Evolutionary conservation across 139 green algal species (phyloP), one percentile per base, ranked within the genome.

Genomic region (Coelastrella sp.): DNA sequence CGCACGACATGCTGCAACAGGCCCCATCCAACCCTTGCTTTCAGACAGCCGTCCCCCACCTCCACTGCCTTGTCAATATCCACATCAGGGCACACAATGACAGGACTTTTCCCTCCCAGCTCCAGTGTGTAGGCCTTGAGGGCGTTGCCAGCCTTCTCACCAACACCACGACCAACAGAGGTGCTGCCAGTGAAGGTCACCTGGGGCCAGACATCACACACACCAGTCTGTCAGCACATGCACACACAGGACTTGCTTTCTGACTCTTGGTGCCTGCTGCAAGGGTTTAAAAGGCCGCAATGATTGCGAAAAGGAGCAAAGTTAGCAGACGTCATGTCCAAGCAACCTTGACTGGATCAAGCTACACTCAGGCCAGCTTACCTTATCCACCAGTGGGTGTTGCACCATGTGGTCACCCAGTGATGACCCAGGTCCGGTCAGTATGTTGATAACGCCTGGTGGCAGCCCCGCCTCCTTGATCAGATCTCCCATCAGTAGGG

Each of bases 101-200:
- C 83, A 11, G 96, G 89, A n/a, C 73, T 89, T 71, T 98, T 98
- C 85, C 96, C 96, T 11, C 96, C 96, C 77, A 98, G 93, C 95
- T 97, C 96, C 86, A 97, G 90, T 4, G 94, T 95, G 64, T 92
- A 90, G 60, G 90, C 86, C 89, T 97, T 95, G 22, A 97, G 89
- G 71, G 73, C 85, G 5, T 93, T 91, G 13, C 92, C 92, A 13
- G 93, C 91, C 74, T 92, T 86, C 22, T 75, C 23, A 73, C 73
- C 90, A 88, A 96, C 94, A 7, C 96, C 71, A 76, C 93, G 92
- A 8, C 95, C 96, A 6, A 97, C 91, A 82, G 96, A 95, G 22
- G 96, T 97, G 92, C 91, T 95, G 73, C 96, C 96, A 14, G 96
- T 98, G 94, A 98, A 98, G 11, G 96, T 92, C 22, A 97, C 88